phyloP scores from a whole-genome alignment of 139 green algal genomes.

The Pycnococcus provasolii region DNA sequence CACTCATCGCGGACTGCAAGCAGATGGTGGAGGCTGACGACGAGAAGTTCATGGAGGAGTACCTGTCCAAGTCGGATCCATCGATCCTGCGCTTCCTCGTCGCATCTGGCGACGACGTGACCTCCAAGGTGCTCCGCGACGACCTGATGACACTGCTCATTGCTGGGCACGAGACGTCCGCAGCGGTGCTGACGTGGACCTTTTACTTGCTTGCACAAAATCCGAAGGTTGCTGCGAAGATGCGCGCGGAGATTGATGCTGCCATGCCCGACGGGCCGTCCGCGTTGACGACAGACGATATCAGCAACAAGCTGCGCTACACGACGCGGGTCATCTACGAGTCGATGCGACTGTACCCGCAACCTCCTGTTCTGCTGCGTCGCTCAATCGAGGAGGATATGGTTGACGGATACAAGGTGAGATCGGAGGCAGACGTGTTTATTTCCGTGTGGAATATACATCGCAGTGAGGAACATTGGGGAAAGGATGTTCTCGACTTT shows the following conservation, averaged over 20 bases:
- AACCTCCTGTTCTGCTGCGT: conserved; percentile 92
- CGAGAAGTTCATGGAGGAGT: conserved; percentile 84
- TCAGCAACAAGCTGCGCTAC: conserved; percentile 28
- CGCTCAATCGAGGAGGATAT: conserved; percentile 52
- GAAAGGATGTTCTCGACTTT: conserved; percentile 4
- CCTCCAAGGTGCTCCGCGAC: conserved; percentile 90
- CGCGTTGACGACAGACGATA: conserved; percentile 24
- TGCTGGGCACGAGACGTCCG: conserved; percentile 90
- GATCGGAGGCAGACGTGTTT: conserved; percentile 89
- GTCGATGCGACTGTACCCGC: conserved; percentile 83
- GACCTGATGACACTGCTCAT: conserved; percentile 98
- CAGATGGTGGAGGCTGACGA: conserved; percentile 70
- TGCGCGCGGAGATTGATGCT: conserved; percentile 60
- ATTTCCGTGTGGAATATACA: conserved; percentile 98
- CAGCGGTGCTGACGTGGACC: conserved; percentile 43
- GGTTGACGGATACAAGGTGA: conserved; percentile 66
- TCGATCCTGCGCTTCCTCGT: conserved; percentile 94
- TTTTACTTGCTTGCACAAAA: conserved; percentile 25
- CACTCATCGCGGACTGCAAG: conserved; percentile 74
- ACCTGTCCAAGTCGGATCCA: conserved; percentile 73
- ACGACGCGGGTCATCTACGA: conserved; percentile 56
- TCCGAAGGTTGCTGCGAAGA: conserved; percentile 47
- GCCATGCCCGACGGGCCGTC: conserved; percentile 51
- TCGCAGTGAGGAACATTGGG: conserved; percentile 85
- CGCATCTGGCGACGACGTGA: conserved; percentile 58